Evolutionary conservation across 2,329 filamentous ascomycete genomes (phyloP).

Genomic region (Exophiala aquamarina): DNA sequence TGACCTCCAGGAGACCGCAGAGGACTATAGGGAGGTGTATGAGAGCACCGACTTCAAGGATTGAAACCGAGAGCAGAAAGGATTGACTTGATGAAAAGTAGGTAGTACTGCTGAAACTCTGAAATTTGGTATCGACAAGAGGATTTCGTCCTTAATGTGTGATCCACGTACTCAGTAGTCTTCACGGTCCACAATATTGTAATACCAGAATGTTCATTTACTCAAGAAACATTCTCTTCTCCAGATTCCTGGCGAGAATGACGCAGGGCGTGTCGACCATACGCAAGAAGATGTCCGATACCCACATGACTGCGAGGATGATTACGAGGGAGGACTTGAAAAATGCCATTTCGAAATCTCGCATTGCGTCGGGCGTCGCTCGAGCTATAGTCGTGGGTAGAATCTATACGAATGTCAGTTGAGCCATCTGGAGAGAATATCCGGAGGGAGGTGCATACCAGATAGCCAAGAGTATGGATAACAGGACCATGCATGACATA

Average conservation of each 20-base stretch:
- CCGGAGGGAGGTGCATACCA: too few relatives aligned
- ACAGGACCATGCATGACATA: slow-evolving; percentile 1
- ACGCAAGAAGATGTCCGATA: slow-evolving; percentile 61
- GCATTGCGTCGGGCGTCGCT: slow-evolving; percentile 28
- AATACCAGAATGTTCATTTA: too few relatives aligned
- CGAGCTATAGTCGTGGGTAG: slow-evolving; percentile 37
- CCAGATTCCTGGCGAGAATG: slow-evolving; percentile 34
- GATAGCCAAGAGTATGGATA: too few relatives aligned
- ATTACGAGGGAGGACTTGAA: slow-evolving; percentile 41
- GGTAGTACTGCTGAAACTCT: too few relatives aligned
- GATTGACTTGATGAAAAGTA: too few relatives aligned
- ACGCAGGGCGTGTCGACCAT: slow-evolving; percentile 54
- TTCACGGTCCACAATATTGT: neutral
- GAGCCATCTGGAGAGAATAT: too few relatives aligned
- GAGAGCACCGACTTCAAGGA: neutral
- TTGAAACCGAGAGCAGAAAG: too few relatives aligned
- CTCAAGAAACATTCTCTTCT: neutral
- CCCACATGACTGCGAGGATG: slow-evolving; percentile 50
- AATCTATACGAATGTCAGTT: slow-evolving; percentile 29
- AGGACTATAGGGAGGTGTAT: neutral
- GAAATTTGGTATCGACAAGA: too few relatives aligned
- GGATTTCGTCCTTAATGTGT: too few relatives aligned
- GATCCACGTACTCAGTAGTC: too few relatives aligned
- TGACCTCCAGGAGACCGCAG: neutral
- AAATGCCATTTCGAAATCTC: slow-evolving; percentile 41